Percentiles rank a stretch among this genome's conserved stretches.
These are phyloP conservation scores for Linum trigynum DNA, from an alignment of 345 rosid species.

Conservation along the genomic window DNA sequence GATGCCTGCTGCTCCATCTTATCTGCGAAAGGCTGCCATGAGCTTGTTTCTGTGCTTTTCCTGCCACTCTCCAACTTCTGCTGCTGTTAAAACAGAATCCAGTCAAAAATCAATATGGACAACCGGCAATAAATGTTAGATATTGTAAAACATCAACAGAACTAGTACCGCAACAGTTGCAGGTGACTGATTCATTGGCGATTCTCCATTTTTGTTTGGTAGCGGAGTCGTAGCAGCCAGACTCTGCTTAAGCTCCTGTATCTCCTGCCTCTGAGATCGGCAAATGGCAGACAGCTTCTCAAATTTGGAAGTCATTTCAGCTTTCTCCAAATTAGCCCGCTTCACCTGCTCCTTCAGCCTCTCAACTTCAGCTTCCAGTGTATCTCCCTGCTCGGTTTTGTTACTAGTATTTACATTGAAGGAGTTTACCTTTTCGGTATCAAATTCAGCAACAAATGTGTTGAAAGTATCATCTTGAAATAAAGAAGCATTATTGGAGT, in stretches of 20 bases:
- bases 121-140: background rate
- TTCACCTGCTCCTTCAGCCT: constrained; percentile 68
- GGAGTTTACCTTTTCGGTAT: constrained; percentile 38
- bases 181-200: constrained; percentile 34
- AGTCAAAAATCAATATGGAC: background rate
- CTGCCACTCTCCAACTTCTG: constrained; percentile 40
- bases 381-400: constrained; percentile 41
- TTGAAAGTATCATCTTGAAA: constrained; percentile 57
- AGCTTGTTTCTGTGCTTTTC: constrained; percentile 38
- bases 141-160: background rate
- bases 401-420: constrained; percentile 20
- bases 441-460: constrained; percentile 81
- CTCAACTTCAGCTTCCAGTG: constrained; percentile 55
- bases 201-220: constrained; percentile 43
- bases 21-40: constrained; percentile 79
- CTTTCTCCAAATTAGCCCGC: constrained; percentile 61
- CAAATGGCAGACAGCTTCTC: constrained; percentile 94
- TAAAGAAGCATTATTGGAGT: constrained; percentile 26
- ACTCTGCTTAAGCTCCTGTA: constrained; percentile 89
- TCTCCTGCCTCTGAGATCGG: constrained; percentile 89
- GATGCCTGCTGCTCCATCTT: constrained; percentile 35
- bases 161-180: constrained; percentile 36
- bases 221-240: constrained; percentile 54
- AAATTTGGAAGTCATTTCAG: constrained; percentile 65
- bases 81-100: constrained; percentile 25